phyloP scores from a whole-genome alignment of 2,329 filamentous ascomycete genomes.

The Akanthomyces uredinophilus region DNA sequence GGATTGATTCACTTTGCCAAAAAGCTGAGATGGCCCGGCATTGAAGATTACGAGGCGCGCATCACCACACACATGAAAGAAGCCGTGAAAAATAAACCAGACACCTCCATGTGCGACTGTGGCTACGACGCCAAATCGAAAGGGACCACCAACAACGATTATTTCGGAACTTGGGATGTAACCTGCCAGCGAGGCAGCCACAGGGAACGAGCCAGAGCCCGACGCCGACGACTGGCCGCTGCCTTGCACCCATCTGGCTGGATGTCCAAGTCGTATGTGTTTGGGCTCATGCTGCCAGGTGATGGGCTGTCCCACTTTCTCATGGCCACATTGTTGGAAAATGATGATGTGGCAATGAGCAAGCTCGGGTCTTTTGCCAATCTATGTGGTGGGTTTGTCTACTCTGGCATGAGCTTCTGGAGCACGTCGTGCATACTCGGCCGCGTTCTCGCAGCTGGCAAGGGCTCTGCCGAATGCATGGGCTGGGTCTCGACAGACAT shows the following conservation, averaged over 20 bases:
- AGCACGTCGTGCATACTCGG: conserved; percentile 62
- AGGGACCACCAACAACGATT: conserved; percentile 29
- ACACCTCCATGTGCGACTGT: conserved; percentile 14
- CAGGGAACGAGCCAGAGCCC: conserved; percentile 31
- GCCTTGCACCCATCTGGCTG: conserved; percentile 56
- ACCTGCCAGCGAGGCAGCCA: conserved; percentile 27
- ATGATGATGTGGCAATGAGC: conserved; percentile 55
- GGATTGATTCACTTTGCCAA: conserved; percentile 60
- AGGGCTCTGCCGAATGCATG: conserved; percentile 60
- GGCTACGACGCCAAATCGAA: neutral
- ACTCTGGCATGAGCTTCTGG: conserved; percentile 62
- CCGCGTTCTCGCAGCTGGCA: conserved; percentile 57
- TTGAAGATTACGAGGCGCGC: conserved; percentile 45
- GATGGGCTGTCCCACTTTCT: conserved; percentile 58
- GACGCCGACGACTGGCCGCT: conserved; percentile 51
- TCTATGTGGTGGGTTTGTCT: conserved; percentile 60
- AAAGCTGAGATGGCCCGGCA: conserved; percentile 57
- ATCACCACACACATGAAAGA: conserved; percentile 44
- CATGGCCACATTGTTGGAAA: conserved; percentile 62
- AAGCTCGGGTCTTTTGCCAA: conserved; percentile 56
- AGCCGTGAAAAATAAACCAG: conserved; percentile 33
- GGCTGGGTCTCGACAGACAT: conserved; percentile 63
- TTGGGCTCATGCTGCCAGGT: conserved; percentile 59
- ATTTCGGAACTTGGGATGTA: conserved; percentile 40
- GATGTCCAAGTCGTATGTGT: conserved; percentile 64